Base-by-base conservation (phyloP, 1,284 basidiomycete genomes). In the Cutaneotrichosporon cyanovorans region DNA sequence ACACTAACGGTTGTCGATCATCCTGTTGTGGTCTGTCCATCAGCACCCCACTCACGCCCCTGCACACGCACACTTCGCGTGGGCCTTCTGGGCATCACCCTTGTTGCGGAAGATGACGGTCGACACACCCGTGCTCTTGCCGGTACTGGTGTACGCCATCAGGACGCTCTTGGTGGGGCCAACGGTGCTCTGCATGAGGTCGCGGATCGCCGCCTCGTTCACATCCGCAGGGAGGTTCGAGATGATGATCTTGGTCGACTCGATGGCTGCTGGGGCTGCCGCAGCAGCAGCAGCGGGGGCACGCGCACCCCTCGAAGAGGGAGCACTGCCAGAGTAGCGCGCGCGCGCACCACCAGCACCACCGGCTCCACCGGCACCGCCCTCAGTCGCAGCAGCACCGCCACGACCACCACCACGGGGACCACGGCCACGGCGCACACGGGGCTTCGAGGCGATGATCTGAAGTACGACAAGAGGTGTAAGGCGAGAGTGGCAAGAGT, bases 1-100 rank as follows among this genome's bases (percentile, higher is more conserved):
- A 50, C 83, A 95, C 92, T 91, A 86, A 97, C 92, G 95, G 78
- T 91, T 89, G 83, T 98, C 93, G 80, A 98, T 93, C 76, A 98
- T 84, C 70, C 93, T 85, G 76, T 91, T 90, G 80, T 98, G 90
- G 80, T 97, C 70, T 72, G 11, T 10, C 22, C 9, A 28, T 47
- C 28, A 61, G 56, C 31, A 19, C 23, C 5, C 3, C 6, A 6
- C 14, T 40, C 5, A 20, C 20, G 20, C 12, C 7, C 18, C 11
- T 21, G 37, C 1, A n/a, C 1, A 64, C 69, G 53, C 48, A 73
- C 71, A 98, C 61, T 89, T 81, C 58, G 85, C 78, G 74, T 84
- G 93, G 5, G 93, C 93, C 77, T 86, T 89, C 69, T 81, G 83
- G 50, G 85, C 93, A 63, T 95, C 90, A 47, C 90, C 90, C 61